Base-by-base conservation (phyloP, 345 rosid species). In the Salix exigua region DNA sequence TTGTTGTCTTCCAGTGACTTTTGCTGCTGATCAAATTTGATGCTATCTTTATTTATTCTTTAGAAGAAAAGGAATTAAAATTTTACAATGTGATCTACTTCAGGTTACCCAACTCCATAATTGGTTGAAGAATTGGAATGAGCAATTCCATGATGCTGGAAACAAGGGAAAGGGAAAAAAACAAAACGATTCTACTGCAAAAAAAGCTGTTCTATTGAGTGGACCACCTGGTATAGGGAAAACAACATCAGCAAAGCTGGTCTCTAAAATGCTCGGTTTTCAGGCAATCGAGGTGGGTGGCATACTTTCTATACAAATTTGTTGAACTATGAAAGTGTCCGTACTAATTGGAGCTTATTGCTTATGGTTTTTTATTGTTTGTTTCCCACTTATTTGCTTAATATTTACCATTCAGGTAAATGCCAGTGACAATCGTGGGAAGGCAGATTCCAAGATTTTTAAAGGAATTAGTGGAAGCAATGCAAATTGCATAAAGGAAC, bases 181-280 rank as follows among this genome's bases (percentile, higher is more conserved):
- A 73, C 80, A 87, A 79, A 91, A 73, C 86, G 98, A 93, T 81
- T 73, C 92, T 68, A 71, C 77, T 79, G 87, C 92, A 66, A 93
- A 91, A 79, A 96, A 96, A 78, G 98, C 94, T 76, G 91, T 91
- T 58, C 88, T 95, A 71, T 85, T 95, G 78, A 89, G 97, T 74
- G 99, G 99, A 87, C 79, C 96, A 72, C 99, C 99, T 55, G 99
- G 99, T 70, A 93, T 91, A 77, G 98, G 99, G 80, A 95, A 95
- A 88, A 95, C 99, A 74, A 89, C 98, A 16, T 83, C 98, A 48
- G 99, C 94, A 73, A 93, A 91, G 86, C 86, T 95, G 89, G 93
- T 93, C 81, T 76, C 91, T 84, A 87, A 89, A 88, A 93, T 93
- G 98, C 89, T 93, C 53, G 97, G 97, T 85, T 90, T 95, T 83